A percentile compares a stretch with the other conserved stretches of the same genome.
Evolutionary conservation across 495 filamentous ascomycete species (phyloP).

Genomic region (Paragyromitra xinjiangensis): DNA sequence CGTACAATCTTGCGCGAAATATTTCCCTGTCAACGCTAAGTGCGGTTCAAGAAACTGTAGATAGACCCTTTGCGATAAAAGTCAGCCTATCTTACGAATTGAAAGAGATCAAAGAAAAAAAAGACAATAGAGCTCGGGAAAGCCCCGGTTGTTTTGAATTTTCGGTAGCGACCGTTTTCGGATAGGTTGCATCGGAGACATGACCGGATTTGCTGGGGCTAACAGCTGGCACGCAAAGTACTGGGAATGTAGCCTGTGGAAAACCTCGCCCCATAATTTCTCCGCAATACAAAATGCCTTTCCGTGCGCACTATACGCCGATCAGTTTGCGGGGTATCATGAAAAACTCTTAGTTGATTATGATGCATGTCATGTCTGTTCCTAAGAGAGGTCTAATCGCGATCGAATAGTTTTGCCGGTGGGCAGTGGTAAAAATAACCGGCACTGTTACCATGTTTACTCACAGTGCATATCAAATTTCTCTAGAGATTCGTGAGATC

Average conservation of each 20-base stretch:
- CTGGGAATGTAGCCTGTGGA: not conserved
- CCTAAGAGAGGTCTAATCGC: not conserved
- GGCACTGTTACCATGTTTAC: not conserved
- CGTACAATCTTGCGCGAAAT: conserved; percentile 12
- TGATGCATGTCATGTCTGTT: not conserved
- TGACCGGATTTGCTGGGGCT: conserved; percentile 23
- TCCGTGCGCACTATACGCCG: not conserved
- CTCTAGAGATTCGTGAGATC: not conserved
- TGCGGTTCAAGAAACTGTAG: not conserved
- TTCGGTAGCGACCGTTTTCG: conserved; percentile 33
- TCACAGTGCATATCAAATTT: not conserved
- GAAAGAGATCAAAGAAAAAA: not conserved
- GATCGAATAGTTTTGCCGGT: conserved; percentile 22
- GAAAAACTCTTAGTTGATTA: not conserved
- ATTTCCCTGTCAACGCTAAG: not conserved
- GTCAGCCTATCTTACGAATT: not conserved
- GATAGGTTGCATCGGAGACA: conserved; percentile 17
- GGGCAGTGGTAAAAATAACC: conserved; percentile 24
- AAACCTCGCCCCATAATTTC: conserved; percentile 26
- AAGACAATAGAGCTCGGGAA: not conserved
- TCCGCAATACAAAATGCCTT: conserved; percentile 15
- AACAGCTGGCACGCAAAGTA: not conserved
- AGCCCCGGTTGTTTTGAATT: conserved; percentile 14
- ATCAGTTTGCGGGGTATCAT: conserved; percentile 33
- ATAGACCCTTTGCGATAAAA: not conserved